Conservation (phyloP, 768 basidiomycete species). For the Boletus patriciae region DNA sequence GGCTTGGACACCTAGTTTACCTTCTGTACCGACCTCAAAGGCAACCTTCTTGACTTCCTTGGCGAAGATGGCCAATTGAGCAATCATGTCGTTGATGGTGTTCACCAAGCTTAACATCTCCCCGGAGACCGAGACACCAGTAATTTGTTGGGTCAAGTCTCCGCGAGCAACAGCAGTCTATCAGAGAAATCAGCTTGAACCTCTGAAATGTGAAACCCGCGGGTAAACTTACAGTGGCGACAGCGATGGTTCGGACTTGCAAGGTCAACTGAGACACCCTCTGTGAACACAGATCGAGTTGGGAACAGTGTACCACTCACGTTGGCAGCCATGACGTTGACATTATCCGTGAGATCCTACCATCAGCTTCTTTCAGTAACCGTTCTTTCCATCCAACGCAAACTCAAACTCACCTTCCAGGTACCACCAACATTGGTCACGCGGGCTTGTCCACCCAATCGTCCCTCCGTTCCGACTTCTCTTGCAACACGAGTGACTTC, state of each 20-base stretch:
- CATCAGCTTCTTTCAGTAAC: constrained; percentile 13
- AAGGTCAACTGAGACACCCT: constrained; percentile 65
- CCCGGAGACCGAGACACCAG: constrained; percentile 88
- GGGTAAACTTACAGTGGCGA: constrained; percentile 68
- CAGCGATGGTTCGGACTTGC: constrained; percentile 92
- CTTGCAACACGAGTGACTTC: constrained; percentile 86
- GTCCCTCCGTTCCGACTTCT: constrained; percentile 96
- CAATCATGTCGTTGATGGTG: constrained; percentile 93
- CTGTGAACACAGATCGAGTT: constrained; percentile 2
- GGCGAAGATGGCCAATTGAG: constrained; percentile 66
- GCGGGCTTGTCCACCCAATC: constrained; percentile 89
- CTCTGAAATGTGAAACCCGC: neutral
- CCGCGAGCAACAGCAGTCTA: constrained; percentile 91
- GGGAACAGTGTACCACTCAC: constrained; percentile 41
- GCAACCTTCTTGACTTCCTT: constrained; percentile 93
- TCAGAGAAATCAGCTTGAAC: constrained; percentile 12
- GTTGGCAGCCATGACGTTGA: constrained; percentile 94
- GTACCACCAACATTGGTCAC: constrained; percentile 95
- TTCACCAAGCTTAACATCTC: constrained; percentile 96
- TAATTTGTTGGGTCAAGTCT: constrained; percentile 91
- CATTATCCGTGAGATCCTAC: constrained; percentile 87
- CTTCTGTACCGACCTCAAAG: constrained; percentile 95
- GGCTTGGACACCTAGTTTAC: constrained; percentile 97
- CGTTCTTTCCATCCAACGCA: neutral
- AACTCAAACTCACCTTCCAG: constrained; percentile 64